Percentiles rank a stretch among this genome's conserved stretches.
Evolutionary conservation across 192 early-diverging fungal genomes (phyloP).

Genomic region (Dimargaris xerosporica): DNA sequence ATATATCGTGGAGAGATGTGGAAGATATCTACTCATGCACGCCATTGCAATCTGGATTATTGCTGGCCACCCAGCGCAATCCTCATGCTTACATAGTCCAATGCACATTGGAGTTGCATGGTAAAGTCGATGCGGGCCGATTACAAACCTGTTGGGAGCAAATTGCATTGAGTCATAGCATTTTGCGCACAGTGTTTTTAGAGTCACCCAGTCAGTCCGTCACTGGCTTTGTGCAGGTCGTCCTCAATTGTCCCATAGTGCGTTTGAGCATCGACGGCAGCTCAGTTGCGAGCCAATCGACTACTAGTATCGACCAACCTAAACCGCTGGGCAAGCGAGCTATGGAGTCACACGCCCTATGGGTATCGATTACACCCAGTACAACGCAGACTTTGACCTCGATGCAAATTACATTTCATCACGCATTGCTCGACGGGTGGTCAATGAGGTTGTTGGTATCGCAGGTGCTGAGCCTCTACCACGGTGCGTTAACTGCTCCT

Average conservation of each 20-base stretch:
- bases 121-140: neutral
- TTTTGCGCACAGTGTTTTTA: slow-evolving; percentile 7
- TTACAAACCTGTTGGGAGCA: neutral
- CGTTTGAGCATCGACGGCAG: neutral
- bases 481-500: no score
- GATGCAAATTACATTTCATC: neutral
- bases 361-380: neutral
- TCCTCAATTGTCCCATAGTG: neutral
- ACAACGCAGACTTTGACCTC: neutral
- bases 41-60: neutral
- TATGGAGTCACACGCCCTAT: neutral
- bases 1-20: neutral
- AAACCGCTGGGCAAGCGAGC: no score
- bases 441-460: neutral
- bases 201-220: neutral
- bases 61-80: neutral
- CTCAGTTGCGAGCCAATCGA: neutral
- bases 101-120: neutral
- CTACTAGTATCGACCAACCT: no score
- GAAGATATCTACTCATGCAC: slow-evolving; percentile 2
- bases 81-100: slow-evolving; percentile 7
- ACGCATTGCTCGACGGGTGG: slow-evolving; percentile 5
- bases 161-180: neutral
- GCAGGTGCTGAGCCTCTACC: neutral
- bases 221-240: slow-evolving; percentile 4